These are phyloP conservation scores for Styphnolobium japonicum DNA, from an alignment of 306 rosid species.

Conservation along the genomic window DNA sequence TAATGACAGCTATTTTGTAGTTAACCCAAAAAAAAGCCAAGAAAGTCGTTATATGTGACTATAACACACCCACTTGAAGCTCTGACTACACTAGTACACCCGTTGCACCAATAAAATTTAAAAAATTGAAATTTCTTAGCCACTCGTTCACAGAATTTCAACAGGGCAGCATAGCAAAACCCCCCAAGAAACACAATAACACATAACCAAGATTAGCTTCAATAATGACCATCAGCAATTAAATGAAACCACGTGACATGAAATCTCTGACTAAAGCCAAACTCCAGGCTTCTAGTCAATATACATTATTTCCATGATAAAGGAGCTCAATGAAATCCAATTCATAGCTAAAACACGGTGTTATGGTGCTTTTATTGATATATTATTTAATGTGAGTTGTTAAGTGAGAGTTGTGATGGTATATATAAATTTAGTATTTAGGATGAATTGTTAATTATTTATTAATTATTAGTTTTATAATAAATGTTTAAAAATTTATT, in stretches of 20 bases:
- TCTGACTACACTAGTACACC: not conserved
- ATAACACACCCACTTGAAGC: not conserved
- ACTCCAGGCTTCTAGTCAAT: not conserved
- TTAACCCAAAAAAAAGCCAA: not conserved
- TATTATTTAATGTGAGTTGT: no score
- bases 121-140: not conserved
- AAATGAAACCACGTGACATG: slow-evolving; percentile 19
- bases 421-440: no score
- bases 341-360: slow-evolving; percentile 11
- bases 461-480: no score
- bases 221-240: not conserved
- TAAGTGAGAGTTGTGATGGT: no score
- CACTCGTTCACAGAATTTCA: not conserved
- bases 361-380: no score
- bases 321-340: not conserved
- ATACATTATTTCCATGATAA: not conserved
- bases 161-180: not conserved
- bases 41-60: not conserved
- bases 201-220: no score
- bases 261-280: not conserved
- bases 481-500: no score
- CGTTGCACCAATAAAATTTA: not conserved
- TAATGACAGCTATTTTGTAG: not conserved
- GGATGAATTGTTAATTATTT: no score
- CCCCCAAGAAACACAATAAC: not conserved